phyloP scores from a whole-genome alignment of 305 asterid species.

The Stenogyne calaminthoides region DNA sequence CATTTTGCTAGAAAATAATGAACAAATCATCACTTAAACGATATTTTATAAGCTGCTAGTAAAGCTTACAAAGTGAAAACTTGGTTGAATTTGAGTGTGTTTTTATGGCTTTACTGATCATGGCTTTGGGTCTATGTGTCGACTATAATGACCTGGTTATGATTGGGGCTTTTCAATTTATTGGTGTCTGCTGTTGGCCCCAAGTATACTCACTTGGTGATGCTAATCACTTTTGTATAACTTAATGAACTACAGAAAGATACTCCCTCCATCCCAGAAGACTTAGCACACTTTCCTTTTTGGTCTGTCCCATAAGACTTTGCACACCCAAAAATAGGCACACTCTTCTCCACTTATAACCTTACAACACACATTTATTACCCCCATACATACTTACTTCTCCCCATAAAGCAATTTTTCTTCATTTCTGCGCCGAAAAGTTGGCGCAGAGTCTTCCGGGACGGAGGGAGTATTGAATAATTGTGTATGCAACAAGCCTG shows the following conservation, averaged over 20 bases:
- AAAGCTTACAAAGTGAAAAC: not conserved
- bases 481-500: no score
- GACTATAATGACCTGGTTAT: not conserved
- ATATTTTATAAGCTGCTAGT: not conserved
- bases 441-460: no score
- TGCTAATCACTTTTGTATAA: slow-evolving; percentile 51
- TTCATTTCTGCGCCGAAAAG: no score
- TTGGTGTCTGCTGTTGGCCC: slow-evolving; percentile 10
- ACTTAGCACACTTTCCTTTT: no score
- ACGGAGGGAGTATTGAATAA: no score
- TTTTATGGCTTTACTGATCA: slow-evolving; percentile 16
- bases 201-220: slow-evolving; percentile 24
- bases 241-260: slow-evolving; percentile 87
- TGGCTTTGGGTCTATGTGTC: slow-evolving; percentile 22
- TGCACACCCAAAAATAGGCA: no score
- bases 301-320: no score
- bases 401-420: no score
- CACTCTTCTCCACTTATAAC: no score
- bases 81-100: not conserved
- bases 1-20: not conserved
- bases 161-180: not conserved
- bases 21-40: not conserved
- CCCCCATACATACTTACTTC: no score
- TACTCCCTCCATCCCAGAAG: no score
- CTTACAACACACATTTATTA: no score